Base-by-base conservation (phyloP, 2,329 filamentous ascomycete species). In the Sarocladium kiliense region DNA sequence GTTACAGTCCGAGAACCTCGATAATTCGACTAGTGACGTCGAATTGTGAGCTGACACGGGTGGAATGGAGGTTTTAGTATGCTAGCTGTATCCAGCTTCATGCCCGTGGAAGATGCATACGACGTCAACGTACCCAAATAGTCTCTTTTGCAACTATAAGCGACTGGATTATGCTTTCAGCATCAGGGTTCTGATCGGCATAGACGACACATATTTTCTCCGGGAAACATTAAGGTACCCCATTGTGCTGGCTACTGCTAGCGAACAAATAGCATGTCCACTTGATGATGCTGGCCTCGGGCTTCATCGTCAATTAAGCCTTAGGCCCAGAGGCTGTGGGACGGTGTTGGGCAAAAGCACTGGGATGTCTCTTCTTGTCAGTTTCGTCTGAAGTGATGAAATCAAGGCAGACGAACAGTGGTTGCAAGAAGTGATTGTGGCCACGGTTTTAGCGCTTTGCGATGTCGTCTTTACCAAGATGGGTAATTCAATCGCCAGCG, bases 401-500 rank as follows among this genome's bases (percentile, higher is more conserved):
- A 7, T 23, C 41, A 44, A 44, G 41, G 41, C 41, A 6, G 41
- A 9, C 18, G 41, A 32, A 32, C 6, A 32, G 30, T 32, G 12
- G 30, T 32, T 32, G 30, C 7, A 32, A 32, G 30, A 32, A 6
- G 30, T 32, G 30, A 36, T 18, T 23, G 18, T 36, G 27, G 47
- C 19, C 9, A 27, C 16, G 21, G 21, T 36, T n/a, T 36, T 36
- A 36, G 47, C 47, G 47, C 27, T 51, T 16, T 36, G 27, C 21
- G 27, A 51, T 34, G 47, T 21, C 19, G 47, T 14, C 50, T 26
- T 39, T 53, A 23, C 50, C 36, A 34, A 41, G 36, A 39, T 21
- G 32, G 34, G 50, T 41, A 53, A 53, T 27, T 34, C 18, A 30
- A 39, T 53, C 50, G 50, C 50, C 50, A 39, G 25, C 34, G 18